Evolutionary conservation across 305 asterid species (phyloP).

Genomic region (Rubia peregrina): DNA sequence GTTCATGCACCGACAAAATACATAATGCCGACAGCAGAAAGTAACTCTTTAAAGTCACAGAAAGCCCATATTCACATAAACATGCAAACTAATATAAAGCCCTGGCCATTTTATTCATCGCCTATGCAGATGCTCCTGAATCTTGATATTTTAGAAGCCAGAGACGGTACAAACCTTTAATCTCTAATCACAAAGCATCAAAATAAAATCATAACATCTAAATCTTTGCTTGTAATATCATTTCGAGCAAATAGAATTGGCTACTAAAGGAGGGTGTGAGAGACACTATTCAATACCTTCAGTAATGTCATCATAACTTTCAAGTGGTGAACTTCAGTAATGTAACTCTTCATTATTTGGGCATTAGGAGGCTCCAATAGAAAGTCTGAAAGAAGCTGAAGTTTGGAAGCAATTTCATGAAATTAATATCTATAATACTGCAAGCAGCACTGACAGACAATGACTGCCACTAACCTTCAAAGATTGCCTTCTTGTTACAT

Average conservation of each 20-base stretch:
- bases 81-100: neutral
- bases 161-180: neutral
- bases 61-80: neutral
- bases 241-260: constrained; percentile 11
- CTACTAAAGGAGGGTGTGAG: constrained; percentile 18
- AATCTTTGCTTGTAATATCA: neutral
- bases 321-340: constrained; percentile 75
- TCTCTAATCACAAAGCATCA: constrained; percentile 10
- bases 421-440: constrained; percentile 22
- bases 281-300: constrained; percentile 45
- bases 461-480: constrained; percentile 64
- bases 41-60: neutral
- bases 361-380: constrained; percentile 89
- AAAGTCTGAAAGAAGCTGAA: constrained; percentile 90
- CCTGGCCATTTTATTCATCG: neutral
- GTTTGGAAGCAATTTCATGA: constrained; percentile 20
- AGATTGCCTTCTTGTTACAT: constrained; percentile 97
- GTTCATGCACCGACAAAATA: neutral
- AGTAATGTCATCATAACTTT: constrained; percentile 93
- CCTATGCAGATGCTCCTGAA: neutral
- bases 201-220: neutral
- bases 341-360: constrained; percentile 82
- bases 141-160: neutral
- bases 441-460: constrained; percentile 21
- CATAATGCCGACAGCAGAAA: neutral